Percentiles rank a stretch among this genome's conserved stretches.
Evolutionary conservation across 1,139 yeast species (phyloP).

Genomic region (Yamadazyma aaseri): DNA sequence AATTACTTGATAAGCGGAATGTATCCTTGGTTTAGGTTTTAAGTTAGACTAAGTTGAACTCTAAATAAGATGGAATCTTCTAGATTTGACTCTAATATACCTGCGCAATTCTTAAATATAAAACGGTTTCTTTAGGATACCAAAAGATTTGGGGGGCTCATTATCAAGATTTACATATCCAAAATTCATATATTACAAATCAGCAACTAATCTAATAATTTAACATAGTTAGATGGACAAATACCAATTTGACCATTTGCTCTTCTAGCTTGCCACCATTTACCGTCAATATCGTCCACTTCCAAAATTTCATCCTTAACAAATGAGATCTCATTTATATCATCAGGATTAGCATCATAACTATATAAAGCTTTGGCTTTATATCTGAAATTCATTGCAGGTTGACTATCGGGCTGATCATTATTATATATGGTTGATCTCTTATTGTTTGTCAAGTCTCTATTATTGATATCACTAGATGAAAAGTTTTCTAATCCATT

Average conservation of each 20-base stretch:
- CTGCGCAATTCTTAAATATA: too few species aligned
- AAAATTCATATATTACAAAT: too few species aligned
- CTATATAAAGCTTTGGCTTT: slow-evolving; percentile 84
- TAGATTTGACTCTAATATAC: too few species aligned
- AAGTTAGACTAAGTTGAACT: too few species aligned
- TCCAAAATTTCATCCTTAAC: slow-evolving; percentile 86
- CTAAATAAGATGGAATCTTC: too few species aligned
- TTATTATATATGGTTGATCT: slow-evolving; percentile 30
- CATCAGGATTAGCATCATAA: slow-evolving; percentile 92
- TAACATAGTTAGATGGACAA: slow-evolving; percentile 93
- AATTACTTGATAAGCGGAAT: too few species aligned
- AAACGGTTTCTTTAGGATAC: too few species aligned
- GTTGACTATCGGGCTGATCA: slow-evolving; percentile 23
- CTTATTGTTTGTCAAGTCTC: slow-evolving; percentile 34
- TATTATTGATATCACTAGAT: slow-evolving; percentile 35
- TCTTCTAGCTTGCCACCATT: slow-evolving; percentile 98
- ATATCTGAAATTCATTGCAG: slow-evolving; percentile 64
- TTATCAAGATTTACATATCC: too few species aligned
- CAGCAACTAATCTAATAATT: slow-evolving; percentile 50
- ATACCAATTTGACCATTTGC: slow-evolving; percentile 92
- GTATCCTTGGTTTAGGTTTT: too few species aligned
- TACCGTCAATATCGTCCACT: slow-evolving; percentile 90
- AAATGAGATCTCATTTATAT: slow-evolving; percentile 89
- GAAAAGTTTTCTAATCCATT: slow-evolving; percentile 60
- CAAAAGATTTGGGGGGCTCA: too few species aligned